Percentiles rank a stretch among this genome's conserved stretches.
Evolutionary conservation across 805 yeast genomes (phyloP).

Genomic region (Kodamaea leandrae): DNA sequence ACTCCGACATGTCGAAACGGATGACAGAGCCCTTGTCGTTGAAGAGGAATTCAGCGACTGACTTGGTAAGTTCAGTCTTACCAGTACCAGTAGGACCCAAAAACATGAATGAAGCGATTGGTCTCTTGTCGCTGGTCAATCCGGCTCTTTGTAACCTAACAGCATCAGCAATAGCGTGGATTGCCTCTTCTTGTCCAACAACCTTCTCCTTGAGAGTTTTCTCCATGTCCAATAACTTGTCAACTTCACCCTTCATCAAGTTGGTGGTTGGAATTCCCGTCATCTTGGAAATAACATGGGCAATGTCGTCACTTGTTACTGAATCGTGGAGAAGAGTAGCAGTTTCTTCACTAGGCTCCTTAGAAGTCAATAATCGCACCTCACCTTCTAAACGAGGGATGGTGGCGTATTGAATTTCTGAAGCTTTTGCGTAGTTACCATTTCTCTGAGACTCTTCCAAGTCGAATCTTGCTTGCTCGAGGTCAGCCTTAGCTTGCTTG

Average conservation of each 20-base stretch:
- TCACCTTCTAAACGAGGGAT: conserved; percentile 76
- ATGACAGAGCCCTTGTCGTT: conserved; percentile 84
- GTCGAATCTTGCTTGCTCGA: conserved; percentile 82
- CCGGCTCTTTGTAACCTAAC: conserved; percentile 97
- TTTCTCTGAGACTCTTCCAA: conserved; percentile 79
- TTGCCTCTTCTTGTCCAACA: conserved; percentile 95
- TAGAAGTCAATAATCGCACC: conserved; percentile 45
- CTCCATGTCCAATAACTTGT: conserved; percentile 86
- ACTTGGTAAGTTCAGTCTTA: conserved; percentile 92
- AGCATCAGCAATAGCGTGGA: conserved; percentile 84
- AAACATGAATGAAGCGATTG: conserved; percentile 95
- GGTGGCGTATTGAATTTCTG: conserved; percentile 80
- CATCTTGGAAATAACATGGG: conserved; percentile 86
- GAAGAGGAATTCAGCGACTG: conserved; percentile 87
- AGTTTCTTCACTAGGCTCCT: conserved; percentile 22
- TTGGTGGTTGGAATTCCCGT: conserved; percentile 94
- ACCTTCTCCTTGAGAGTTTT: conserved; percentile 70
- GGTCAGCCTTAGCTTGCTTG: conserved; percentile 73
- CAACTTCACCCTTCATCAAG: conserved; percentile 91
- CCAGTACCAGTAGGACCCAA: conserved; percentile 99
- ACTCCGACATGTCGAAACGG: conserved; percentile 96
- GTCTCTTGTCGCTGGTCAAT: conserved; percentile 87
- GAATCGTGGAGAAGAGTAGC: conserved; percentile 72
- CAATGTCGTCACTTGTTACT: conserved; percentile 92
- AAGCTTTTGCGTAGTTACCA: conserved; percentile 85